These are phyloP conservation scores for Xylaria sp. DNA, from an alignment of 2,329 filamentous ascomycete species.

Conservation along the genomic window DNA sequence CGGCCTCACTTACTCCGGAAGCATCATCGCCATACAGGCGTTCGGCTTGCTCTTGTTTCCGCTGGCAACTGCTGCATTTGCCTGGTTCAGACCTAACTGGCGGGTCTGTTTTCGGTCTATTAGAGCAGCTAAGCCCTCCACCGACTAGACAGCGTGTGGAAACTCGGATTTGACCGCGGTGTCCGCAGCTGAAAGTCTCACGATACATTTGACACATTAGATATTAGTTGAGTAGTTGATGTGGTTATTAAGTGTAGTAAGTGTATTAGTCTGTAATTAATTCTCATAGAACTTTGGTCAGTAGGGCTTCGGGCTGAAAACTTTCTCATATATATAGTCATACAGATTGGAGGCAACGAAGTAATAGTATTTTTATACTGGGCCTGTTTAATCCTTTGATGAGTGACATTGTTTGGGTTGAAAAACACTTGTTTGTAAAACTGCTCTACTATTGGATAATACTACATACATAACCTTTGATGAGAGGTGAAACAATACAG, in stretches of 20 bases:
- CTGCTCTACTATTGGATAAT: too few relatives aligned
- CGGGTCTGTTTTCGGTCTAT: not conserved
- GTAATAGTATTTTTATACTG: too few relatives aligned
- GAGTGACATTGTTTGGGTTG: too few relatives aligned
- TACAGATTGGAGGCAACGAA: too few relatives aligned
- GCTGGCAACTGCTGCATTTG: slow-evolving; percentile 21
- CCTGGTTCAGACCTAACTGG: not conserved
- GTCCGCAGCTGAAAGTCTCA: slow-evolving; percentile 20
- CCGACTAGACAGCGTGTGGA: not conserved
- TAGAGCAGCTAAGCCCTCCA: slow-evolving; percentile 14
- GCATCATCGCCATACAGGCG: slow-evolving; percentile 1
- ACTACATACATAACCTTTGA: too few relatives aligned
- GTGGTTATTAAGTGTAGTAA: not conserved
- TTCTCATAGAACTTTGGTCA: too few relatives aligned
- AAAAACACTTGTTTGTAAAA: too few relatives aligned
- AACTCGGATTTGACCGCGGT: slow-evolving; percentile 17
- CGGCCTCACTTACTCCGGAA: not conserved
- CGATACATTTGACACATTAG: slow-evolving; percentile 34
- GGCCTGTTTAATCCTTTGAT: too few relatives aligned
- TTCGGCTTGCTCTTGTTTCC: not conserved
- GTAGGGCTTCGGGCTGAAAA: too few relatives aligned
- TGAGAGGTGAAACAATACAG: too few relatives aligned
- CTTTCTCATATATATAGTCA: too few relatives aligned
- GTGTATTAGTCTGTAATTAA: too few relatives aligned
- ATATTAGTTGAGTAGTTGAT: not conserved